Base-by-base conservation (phyloP, 495 filamentous ascomycete species). In the Hapsidospora chrysogenum region DNA sequence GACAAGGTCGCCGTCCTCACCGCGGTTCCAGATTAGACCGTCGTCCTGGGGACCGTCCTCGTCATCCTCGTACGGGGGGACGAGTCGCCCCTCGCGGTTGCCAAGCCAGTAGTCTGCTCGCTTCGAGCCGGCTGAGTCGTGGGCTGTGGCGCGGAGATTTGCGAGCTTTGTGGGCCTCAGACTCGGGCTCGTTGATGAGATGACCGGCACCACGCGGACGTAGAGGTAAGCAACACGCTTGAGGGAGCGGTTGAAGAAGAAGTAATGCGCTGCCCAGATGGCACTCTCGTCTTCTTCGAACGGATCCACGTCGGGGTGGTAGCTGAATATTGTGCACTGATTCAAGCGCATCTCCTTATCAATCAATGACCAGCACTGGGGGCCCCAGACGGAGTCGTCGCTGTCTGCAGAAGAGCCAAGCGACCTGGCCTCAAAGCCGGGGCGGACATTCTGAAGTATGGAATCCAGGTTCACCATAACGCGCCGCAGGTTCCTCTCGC, bases 181-280 rank as follows among this genome's bases (percentile, higher is more conserved):
- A 29, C 42, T 56, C 39, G 76, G 61, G 49, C 68, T 67, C 43
- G 84, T 79, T 40, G 74, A 78, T 48, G 86, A 72, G 29, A 87
- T 78, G 38, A 92, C 67, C 7, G 82, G 85, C 23, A 94, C 66
- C 8, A 82, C 85, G 33, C 85, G 73, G 21, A 95, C 64, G 48
- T 94, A 89, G 21, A 97, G 57, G 52, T 96, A 96, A 46, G 82
- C 87, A 15, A 97, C 86, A n/a, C 89, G 71, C 61, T 96, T 97
- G 46, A 72, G 68, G 15, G 71, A 60, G 43, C 86, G 92, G 63
- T 89, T 93, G 69, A 94, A 96, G 56, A 96, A 92, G 63, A 97
- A 92, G 54, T 92, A 93, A 52, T 95, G 82, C 38, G 84, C 61
- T 41, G 81, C 86, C 92, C 92, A 97, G 27, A 96, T 82, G 3